Conservation (phyloP, 2,329 filamentous ascomycete genomes). For the Calonectria naviculata region DNA sequence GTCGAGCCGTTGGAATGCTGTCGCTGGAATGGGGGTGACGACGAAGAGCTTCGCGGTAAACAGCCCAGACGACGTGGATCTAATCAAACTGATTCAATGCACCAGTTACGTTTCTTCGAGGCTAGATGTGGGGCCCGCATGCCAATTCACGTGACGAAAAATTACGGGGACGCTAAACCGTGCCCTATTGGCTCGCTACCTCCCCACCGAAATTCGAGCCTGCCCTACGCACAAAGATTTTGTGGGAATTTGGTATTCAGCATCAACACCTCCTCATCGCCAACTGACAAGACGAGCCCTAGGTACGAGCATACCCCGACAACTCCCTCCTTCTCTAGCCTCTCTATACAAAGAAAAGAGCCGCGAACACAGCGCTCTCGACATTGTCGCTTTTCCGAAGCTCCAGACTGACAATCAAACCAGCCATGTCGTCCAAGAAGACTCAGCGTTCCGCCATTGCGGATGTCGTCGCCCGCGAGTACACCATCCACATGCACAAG, state of each 20-base stretch:
- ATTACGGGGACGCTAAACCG: slow-evolving; percentile 3
- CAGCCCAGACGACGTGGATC: slow-evolving; percentile 36
- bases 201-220: slow-evolving; percentile 48
- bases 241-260: slow-evolving; percentile 51
- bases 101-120: slow-evolving; percentile 32
- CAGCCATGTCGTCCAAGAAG: slow-evolving; percentile 59
- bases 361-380: slow-evolving; percentile 24
- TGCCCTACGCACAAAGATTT: slow-evolving; percentile 57
- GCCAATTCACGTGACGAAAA: slow-evolving; percentile 41
- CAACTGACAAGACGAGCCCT: slow-evolving; percentile 54
- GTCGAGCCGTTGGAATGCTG: slow-evolving; percentile 38
- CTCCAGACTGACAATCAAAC: slow-evolving; percentile 40
- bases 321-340: slow-evolving; percentile 30
- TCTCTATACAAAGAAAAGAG: slow-evolving; percentile 34
- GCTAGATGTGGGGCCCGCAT: slow-evolving; percentile 13
- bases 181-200: slow-evolving; percentile 50
- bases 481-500: slow-evolving; percentile 99
- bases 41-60: slow-evolving; percentile 38
- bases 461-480: slow-evolving; percentile 99
- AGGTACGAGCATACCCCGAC: slow-evolving; percentile 51
- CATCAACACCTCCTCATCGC: slow-evolving; percentile 51
- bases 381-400: slow-evolving; percentile 27
- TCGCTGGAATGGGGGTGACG: slow-evolving; percentile 39
- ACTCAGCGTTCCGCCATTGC: slow-evolving; percentile 90
- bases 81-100: slow-evolving; percentile 31